These are phyloP conservation scores for Vickermania ingenoplastis DNA, from an alignment of 208 protist genomes.

Conservation along the genomic window DNA sequence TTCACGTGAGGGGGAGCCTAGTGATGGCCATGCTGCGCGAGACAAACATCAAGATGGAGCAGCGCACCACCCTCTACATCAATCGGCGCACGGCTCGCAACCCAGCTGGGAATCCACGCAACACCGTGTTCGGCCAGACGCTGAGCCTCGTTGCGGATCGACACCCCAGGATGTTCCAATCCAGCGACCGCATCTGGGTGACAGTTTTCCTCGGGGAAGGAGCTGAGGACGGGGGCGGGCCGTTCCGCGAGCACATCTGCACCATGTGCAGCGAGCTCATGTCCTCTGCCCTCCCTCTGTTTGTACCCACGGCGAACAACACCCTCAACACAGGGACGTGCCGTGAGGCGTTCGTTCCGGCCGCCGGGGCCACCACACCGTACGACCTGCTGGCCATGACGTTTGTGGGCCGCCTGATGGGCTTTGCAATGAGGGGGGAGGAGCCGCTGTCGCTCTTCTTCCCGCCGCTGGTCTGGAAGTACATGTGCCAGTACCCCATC, in stretches of 20 bases:
- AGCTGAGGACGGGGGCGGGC: constrained; percentile 90
- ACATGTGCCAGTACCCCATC: constrained; percentile 57
- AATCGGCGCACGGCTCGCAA: constrained; percentile 64
- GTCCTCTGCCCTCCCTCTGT: constrained; percentile 65
- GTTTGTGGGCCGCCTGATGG: constrained; percentile 94
- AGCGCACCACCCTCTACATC: constrained; percentile 66
- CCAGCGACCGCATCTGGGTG: constrained; percentile 77
- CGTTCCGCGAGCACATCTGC: constrained; percentile 87
- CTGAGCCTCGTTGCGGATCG: constrained; percentile 53
- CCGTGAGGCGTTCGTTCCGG: constrained; percentile 85
- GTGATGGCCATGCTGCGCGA: constrained; percentile 58
- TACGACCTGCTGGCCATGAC: constrained; percentile 62
- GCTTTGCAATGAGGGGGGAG: constrained; percentile 84
- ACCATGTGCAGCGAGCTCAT: constrained; percentile 91
- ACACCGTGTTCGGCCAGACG: constrained; percentile 87
- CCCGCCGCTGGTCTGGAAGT: constrained; percentile 89
- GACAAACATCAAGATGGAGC: constrained; percentile 65
- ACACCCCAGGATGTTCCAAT: constrained; percentile 67
- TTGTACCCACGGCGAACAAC: constrained; percentile 88
- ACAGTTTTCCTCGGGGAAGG: constrained; percentile 88
- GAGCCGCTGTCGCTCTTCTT: constrained; percentile 88
- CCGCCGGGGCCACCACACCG: constrained; percentile 39
- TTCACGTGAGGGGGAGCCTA: constrained; percentile 44
- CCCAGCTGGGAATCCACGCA: constrained; percentile 9
- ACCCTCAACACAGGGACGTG: constrained; percentile 73